A percentile compares a stretch with the other conserved stretches of the same genome.
Conservation (phyloP, 768 basidiomycete genomes). For the Psilocybe sp. region DNA sequence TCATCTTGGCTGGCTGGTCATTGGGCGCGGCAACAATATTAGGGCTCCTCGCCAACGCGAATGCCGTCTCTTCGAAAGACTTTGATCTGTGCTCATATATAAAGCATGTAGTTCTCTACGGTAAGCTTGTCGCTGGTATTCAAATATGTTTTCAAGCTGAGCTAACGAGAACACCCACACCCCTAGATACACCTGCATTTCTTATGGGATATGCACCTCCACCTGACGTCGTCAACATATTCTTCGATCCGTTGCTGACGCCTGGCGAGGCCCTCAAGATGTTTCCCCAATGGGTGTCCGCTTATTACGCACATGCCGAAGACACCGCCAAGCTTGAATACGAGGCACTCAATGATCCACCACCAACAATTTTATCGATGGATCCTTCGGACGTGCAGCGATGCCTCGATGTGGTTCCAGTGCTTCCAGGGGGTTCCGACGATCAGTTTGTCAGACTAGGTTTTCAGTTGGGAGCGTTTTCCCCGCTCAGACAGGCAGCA, state of each 20-base stretch:
- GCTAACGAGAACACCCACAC: not conserved
- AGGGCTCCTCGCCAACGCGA: conserved; percentile 5
- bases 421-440: conserved; percentile 6
- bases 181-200: conserved; percentile 3
- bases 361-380: conserved; percentile 2
- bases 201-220: conserved; percentile 5
- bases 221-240: conserved; percentile 1
- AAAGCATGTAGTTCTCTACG: conserved; percentile 4
- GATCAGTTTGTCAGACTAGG: not conserved
- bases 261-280: conserved; percentile 2
- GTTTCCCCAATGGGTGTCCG: conserved; percentile 6
- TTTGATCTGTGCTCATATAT: not conserved
- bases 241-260: conserved; percentile 3
- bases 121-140: not conserved
- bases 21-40: conserved; percentile 2
- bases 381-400: conserved; percentile 1
- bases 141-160: not conserved
- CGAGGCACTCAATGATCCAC: not conserved
- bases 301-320: conserved; percentile 4
- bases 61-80: conserved; percentile 1
- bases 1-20: conserved; percentile 6
- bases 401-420: conserved; percentile 2
- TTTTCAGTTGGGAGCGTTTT: not conserved
- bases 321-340: conserved; percentile 1
- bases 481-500: not conserved